Conservation (phyloP, 1,139 yeast species). For the Pichia sorboxylosa region DNA sequence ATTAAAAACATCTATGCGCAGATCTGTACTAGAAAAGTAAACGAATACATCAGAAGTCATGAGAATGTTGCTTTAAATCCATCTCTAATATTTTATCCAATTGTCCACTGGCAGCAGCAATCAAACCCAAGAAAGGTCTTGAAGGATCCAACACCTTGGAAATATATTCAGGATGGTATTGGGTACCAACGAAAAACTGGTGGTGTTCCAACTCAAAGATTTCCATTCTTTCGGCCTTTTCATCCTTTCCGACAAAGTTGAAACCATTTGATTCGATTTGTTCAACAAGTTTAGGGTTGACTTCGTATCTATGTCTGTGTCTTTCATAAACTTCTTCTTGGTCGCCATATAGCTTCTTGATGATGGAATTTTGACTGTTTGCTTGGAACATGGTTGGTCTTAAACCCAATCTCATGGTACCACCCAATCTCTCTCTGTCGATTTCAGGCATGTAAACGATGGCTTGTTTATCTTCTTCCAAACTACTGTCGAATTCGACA, state of each 20-base stretch:
- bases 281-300: slow-evolving; percentile 71
- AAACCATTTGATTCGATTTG: slow-evolving; percentile 69
- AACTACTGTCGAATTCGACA: slow-evolving; percentile 65
- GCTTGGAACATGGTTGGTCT: slow-evolving; percentile 77
- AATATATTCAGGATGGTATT: slow-evolving; percentile 95
- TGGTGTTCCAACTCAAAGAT: slow-evolving; percentile 69
- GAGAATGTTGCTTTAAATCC: slow-evolving; percentile 19
- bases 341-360: slow-evolving; percentile 74
- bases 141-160: slow-evolving; percentile 96
- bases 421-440: slow-evolving; percentile 91
- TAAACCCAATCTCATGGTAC: slow-evolving; percentile 96
- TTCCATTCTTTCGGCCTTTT: slow-evolving; percentile 85
- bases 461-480: slow-evolving; percentile 56
- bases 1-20: too few species aligned
- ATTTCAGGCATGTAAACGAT: slow-evolving; percentile 98
- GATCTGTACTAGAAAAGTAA: neutral
- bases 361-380: slow-evolving; percentile 47
- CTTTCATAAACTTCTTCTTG: slow-evolving; percentile 69
- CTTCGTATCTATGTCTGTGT: slow-evolving; percentile 98
- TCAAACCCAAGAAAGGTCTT: slow-evolving; percentile 88
- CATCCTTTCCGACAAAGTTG: slow-evolving; percentile 88
- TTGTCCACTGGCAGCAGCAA: slow-evolving; percentile 83
- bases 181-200: slow-evolving; percentile 90
- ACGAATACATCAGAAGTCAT: slow-evolving; percentile 19
- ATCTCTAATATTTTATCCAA: slow-evolving; percentile 47